Percentiles rank a stretch among this genome's conserved stretches.
Evolutionary conservation across 257 asterid species (phyloP).

Genomic region (Lantana camara): DNA sequence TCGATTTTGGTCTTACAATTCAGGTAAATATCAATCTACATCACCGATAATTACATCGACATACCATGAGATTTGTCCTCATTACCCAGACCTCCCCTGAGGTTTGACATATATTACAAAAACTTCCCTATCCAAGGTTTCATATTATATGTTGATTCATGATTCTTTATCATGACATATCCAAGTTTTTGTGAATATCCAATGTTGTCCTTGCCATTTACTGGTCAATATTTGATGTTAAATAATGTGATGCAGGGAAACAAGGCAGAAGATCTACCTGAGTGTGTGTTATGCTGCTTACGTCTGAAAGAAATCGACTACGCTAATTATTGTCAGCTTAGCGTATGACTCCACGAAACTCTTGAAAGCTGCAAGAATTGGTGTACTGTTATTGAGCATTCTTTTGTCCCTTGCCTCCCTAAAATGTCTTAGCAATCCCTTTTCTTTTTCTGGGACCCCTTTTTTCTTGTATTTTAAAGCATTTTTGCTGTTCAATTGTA

Average conservation of each 20-base stretch:
- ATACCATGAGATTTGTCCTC: no score
- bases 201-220: no score
- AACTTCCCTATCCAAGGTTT: no score
- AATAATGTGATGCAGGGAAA: constrained; percentile 64
- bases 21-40: constrained; percentile 81
- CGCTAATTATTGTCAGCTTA: constrained; percentile 59
- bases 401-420: background rate
- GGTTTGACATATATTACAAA: no score
- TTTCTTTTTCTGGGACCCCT: background rate
- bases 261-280: constrained; percentile 87
- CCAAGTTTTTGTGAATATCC: no score
- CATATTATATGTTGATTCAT: no score
- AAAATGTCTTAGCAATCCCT: background rate
- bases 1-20: constrained; percentile 90
- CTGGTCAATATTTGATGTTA: no score
- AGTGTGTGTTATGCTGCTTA: constrained; percentile 74
- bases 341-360: constrained; percentile 38
- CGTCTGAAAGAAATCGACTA: constrained; percentile 76
- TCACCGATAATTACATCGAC: no score
- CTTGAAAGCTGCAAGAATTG: background rate
- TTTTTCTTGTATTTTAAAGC: constrained; percentile 1
- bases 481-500: constrained; percentile 25
- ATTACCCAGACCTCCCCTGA: no score
- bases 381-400: background rate
- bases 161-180: no score